Evolutionary conservation across 441 rosid genomes (phyloP).

Genomic region (Populus hybrid): DNA sequence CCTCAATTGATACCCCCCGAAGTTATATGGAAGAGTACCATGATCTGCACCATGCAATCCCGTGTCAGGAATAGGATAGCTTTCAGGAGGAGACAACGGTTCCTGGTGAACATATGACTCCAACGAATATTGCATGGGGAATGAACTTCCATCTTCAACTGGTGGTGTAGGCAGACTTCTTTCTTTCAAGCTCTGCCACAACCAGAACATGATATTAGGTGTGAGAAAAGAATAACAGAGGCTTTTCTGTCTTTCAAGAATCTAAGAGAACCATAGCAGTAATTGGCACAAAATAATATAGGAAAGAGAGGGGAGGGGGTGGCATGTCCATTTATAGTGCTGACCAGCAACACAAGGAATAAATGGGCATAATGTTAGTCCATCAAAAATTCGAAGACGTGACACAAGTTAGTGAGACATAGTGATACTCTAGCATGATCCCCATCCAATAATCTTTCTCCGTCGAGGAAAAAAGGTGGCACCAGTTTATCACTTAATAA

Average conservation of each 20-base stretch:
- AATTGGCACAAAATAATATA: neutral
- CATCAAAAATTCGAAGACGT: neutral
- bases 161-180: constrained; percentile 26
- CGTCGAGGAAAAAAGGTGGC: neutral
- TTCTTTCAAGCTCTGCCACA: constrained; percentile 48
- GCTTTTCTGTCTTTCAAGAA: neutral
- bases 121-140: constrained; percentile 31
- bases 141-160: constrained; percentile 31
- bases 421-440: neutral
- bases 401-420: neutral
- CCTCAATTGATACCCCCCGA: constrained; percentile 43
- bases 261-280: neutral
- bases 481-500: neutral
- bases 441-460: neutral
- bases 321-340: neutral
- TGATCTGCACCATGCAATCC: constrained; percentile 28
- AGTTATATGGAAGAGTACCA: constrained; percentile 29
- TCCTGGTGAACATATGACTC: constrained; percentile 57
- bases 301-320: neutral
- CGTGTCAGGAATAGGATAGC: constrained; percentile 46
- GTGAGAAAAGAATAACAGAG: neutral
- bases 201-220: constrained; percentile 6
- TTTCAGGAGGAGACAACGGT: constrained; percentile 50
- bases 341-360: neutral
- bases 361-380: neutral